These are phyloP conservation scores for Xylaria intraflava DNA, from an alignment of 495 filamentous ascomycete species.

Conservation along the genomic window DNA sequence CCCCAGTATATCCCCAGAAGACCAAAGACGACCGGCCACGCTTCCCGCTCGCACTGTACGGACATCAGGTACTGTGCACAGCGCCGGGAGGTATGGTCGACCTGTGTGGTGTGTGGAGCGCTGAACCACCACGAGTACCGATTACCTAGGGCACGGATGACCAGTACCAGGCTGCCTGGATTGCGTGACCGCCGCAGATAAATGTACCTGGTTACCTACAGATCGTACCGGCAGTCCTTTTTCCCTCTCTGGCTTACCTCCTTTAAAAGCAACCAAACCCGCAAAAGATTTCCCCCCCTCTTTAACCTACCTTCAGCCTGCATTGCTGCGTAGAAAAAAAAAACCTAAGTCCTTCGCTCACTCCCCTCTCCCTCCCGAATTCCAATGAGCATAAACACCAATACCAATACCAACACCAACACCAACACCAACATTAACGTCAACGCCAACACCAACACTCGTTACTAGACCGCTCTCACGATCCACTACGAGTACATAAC, in stretches of 20 bases:
- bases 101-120: no score
- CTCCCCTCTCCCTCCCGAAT: neutral
- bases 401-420: neutral
- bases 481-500: neutral
- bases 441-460: neutral
- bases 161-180: no score
- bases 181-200: no score
- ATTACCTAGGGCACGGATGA: no score
- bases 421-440: neutral
- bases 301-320: constrained; percentile 17
- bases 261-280: constrained; percentile 31
- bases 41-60: no score
- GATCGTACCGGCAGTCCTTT: no score
- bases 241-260: constrained; percentile 26
- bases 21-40: no score
- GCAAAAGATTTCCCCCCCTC: constrained; percentile 19
- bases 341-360: constrained; percentile 5
- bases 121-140: no score
- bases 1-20: constrained; percentile 15
- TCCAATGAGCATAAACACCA: neutral
- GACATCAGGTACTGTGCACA: no score
- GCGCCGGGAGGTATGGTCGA: no score
- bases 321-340: constrained; percentile 15
- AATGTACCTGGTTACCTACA: no score
- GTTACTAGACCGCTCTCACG: neutral